Percentiles rank a stretch among this genome's conserved stretches.
phyloP scores from a whole-genome alignment of 2,329 filamentous ascomycete species.

The Sporothrix pallida region DNA sequence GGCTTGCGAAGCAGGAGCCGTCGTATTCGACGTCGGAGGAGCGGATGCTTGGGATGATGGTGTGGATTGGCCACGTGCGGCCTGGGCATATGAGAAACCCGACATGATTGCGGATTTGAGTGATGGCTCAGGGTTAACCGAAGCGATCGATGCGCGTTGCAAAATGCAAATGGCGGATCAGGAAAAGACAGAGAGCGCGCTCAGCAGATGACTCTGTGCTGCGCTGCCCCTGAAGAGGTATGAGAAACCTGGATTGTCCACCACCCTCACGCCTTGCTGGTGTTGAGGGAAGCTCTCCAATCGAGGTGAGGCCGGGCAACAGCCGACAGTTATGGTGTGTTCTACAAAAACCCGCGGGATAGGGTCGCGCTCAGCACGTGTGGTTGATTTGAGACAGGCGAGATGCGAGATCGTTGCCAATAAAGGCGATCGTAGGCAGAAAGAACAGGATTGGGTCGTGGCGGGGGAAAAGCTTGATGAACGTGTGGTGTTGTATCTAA shows the following conservation, averaged over 20 bases:
- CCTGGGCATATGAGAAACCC: constrained; percentile 92
- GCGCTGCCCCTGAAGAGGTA: constrained; percentile 20
- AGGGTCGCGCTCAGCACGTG: constrained; percentile 20
- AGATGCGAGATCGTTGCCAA: not conserved
- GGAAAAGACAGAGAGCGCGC: constrained; percentile 9
- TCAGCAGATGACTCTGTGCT: constrained; percentile 8
- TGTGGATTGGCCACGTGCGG: constrained; percentile 77
- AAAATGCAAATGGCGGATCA: not conserved
- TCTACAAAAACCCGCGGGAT: not conserved
- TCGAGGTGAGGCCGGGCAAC: constrained; percentile 21
- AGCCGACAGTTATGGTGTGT: constrained; percentile 22
- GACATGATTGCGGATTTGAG: constrained; percentile 51
- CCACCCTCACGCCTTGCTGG: constrained; percentile 31
- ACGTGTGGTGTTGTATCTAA: constrained; percentile 11
- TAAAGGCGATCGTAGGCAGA: constrained; percentile 11
- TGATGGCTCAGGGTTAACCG: constrained; percentile 1
- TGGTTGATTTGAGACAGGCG: constrained; percentile 13
- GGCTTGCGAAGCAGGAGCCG: constrained; percentile 45
- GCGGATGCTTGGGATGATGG: constrained; percentile 47
- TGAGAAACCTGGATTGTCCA: constrained; percentile 24
- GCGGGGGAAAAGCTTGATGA: not conserved
- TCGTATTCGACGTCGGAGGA: constrained; percentile 38
- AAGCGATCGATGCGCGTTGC: not conserved
- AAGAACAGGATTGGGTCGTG: not conserved
- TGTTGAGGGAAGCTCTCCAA: constrained; percentile 1